Percentiles rank a stretch among this genome's conserved stretches.
phyloP scores from a whole-genome alignment of 2,329 filamentous ascomycete species.

The Scytalidium lignicola region DNA sequence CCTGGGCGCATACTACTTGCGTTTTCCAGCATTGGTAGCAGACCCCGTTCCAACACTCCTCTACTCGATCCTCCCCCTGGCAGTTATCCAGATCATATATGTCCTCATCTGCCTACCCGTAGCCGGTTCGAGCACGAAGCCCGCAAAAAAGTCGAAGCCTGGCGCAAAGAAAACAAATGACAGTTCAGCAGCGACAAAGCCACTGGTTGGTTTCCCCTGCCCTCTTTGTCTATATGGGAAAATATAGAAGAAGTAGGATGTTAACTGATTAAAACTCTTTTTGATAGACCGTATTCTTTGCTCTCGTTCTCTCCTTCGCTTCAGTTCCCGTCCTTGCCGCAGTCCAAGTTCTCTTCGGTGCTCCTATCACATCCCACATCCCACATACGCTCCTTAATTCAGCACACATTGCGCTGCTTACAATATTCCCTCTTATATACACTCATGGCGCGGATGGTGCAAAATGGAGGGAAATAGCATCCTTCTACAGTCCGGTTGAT shows the following conservation, averaged over 20 bases:
- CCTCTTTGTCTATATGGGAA: too few relatives aligned
- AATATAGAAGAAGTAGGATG: constrained; percentile 9
- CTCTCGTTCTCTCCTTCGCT: constrained; percentile 48
- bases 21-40: constrained; percentile 62
- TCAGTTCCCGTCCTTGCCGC: constrained; percentile 49
- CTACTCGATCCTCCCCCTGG: constrained; percentile 56
- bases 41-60: constrained; percentile 64
- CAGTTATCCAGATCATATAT: constrained; percentile 59
- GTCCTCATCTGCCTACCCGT: constrained; percentile 59
- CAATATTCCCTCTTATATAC: constrained; percentile 77
- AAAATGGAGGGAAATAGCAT: constrained; percentile 66
- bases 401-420: constrained; percentile 74
- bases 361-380: constrained; percentile 78
- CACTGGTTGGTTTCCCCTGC: constrained; percentile 20
- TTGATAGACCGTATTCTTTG: constrained; percentile 63
- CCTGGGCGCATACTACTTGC: constrained; percentile 55
- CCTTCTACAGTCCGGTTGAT: constrained; percentile 68
- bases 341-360: constrained; percentile 78
- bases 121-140: constrained; percentile 42
- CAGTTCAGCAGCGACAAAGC: constrained; percentile 8
- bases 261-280: neutral
- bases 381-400: constrained; percentile 75
- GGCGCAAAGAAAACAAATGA: constrained; percentile 49
- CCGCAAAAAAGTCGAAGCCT: constrained; percentile 44
- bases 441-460: constrained; percentile 70